Percentiles rank a stretch among this genome's conserved stretches.
These are phyloP conservation scores for Blumeria graminis DNA, from an alignment of 2,329 filamentous ascomycete genomes.

Conservation along the genomic window DNA sequence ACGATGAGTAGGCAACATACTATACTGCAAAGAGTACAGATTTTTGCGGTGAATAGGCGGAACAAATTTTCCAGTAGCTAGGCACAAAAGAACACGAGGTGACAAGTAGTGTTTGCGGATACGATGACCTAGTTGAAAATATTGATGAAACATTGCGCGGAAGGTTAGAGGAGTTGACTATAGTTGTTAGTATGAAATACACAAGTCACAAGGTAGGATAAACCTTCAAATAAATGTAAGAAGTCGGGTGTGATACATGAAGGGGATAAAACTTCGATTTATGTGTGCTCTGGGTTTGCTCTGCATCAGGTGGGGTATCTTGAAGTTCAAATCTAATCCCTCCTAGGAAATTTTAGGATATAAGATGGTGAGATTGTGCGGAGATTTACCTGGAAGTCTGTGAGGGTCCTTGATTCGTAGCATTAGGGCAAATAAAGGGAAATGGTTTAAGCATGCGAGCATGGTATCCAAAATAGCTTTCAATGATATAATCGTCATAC, in stretches of 20 bases:
- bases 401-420: slow-evolving; percentile 77
- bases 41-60: slow-evolving; percentile 88
- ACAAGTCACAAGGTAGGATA: not conserved
- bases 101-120: slow-evolving; percentile 91
- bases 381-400: slow-evolving; percentile 49
- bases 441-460: slow-evolving; percentile 87
- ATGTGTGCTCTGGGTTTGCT: not conserved
- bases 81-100: slow-evolving; percentile 63
- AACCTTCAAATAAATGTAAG: slow-evolving; percentile 72
- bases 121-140: slow-evolving; percentile 79
- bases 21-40: slow-evolving; percentile 90
- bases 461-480: slow-evolving; percentile 82
- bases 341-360: slow-evolving; percentile 20
- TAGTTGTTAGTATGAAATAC: slow-evolving; percentile 6
- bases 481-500: slow-evolving; percentile 83
- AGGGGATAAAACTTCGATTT: not conserved
- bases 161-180: slow-evolving; percentile 76
- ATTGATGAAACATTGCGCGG: slow-evolving; percentile 88
- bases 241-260: slow-evolving; percentile 27
- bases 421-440: slow-evolving; percentile 93
- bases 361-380: not conserved
- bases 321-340: slow-evolving; percentile 79
- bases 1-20: slow-evolving; percentile 71
- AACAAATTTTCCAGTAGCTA: slow-evolving; percentile 76
- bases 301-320: slow-evolving; percentile 31